Evolutionary conservation across 345 rosid species (phyloP), one percentile per base, ranked within the genome.

Genomic region (Barbarea vulgaris): DNA sequence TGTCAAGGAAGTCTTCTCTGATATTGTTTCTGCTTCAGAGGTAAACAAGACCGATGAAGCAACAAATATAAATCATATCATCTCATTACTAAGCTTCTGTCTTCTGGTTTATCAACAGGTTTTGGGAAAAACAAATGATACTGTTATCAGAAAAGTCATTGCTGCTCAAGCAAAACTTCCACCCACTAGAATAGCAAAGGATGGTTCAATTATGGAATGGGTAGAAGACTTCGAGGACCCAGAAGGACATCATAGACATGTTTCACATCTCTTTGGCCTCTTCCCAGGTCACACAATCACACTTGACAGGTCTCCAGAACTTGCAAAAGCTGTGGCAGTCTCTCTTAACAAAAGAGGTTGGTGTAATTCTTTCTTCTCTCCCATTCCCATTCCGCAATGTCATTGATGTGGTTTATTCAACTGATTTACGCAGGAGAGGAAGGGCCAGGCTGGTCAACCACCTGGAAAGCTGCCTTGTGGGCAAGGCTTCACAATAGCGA

Each of bases 141-240:
- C 85, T 78, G 80, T 95, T 28, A 76, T 95, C 5, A 59, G 73
- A 39, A 84, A 67, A 81, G 97, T 90, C 68, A 75, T 18, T 31
- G 80, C 81, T 73, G 89, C 90, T 79, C 93, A 69, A 44, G 82
- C 82, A 33, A 93, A 84, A 69, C 93, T 95, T 75, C 82, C 77
- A 63, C 98, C 97, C 1, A 85, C 86, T 18, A 89, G 75, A 84
- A 76, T 88, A 74, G 80, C 88, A 6, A 79, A 80, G 75, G 99
- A 92, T 73, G 97, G 97, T 47, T 89, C 97, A 14, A 84, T 95
- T 39, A 90, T 90, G 98, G 99, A 95, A 86, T 92, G 99, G 99
- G 88, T 86, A 34, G 87, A 78, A 74, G 97, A 92, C 59, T 95
- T 95, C 68, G 77, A 86, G 84, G 99, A 95, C 71, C 89, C 93